A percentile compares a stretch with the other conserved stretches of the same genome.
phyloP scores from a whole-genome alignment of 257 asterid genomes.

The Ilex aquifolium region DNA sequence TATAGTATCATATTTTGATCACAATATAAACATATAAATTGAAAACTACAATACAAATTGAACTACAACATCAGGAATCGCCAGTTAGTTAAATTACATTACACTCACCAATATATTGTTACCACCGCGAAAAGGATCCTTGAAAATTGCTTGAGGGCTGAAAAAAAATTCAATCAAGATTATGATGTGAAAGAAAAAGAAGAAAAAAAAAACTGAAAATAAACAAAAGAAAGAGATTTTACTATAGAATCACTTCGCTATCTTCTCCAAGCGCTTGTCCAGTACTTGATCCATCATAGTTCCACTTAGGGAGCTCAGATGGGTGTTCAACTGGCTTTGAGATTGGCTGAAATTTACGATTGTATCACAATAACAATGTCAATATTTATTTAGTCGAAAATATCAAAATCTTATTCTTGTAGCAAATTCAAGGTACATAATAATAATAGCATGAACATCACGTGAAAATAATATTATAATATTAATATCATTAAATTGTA shows the following conservation, averaged over 20 bases:
- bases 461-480: too few relatives aligned
- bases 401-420: too few relatives aligned
- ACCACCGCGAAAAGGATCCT: slow-evolving; percentile 97
- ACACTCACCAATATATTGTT: slow-evolving; percentile 81
- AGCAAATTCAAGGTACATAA: background rate
- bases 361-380: too few relatives aligned
- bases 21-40: background rate
- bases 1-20: too few relatives aligned
- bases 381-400: too few relatives aligned
- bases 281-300: slow-evolving; percentile 86
- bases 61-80: background rate
- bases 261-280: slow-evolving; percentile 99
- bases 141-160: slow-evolving; percentile 96
- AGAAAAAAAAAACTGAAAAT: slow-evolving; percentile 1
- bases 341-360: slow-evolving; percentile 47
- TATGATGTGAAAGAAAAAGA: slow-evolving; percentile 1
- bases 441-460: slow-evolving; percentile 2
- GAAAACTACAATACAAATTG: background rate
- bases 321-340: slow-evolving; percentile 85
- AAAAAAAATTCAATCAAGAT: slow-evolving; percentile 14
- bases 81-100: background rate
- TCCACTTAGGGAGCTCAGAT: slow-evolving; percentile 33
- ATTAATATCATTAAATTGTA: too few relatives aligned
- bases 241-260: slow-evolving; percentile 97
- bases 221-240: slow-evolving; percentile 22